A percentile compares a stretch with the other conserved stretches of the same genome.
phyloP scores from a whole-genome alignment of 2,329 filamentous ascomycete species.

The Colletotrichum brevisporum region DNA sequence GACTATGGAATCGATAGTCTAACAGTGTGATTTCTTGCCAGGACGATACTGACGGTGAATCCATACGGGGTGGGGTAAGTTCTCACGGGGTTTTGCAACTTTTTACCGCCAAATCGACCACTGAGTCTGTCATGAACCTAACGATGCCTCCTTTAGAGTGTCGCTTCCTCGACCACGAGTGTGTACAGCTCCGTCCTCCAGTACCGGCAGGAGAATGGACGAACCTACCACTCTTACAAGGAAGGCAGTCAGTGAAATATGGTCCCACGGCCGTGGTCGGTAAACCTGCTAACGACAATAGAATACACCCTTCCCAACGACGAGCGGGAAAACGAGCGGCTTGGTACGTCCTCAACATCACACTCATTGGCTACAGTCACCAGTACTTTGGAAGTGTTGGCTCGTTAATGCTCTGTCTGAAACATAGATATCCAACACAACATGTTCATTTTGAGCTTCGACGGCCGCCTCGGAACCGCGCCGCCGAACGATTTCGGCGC shows the following conservation, averaged over 20 bases:
- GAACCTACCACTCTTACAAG: slow-evolving; percentile 54
- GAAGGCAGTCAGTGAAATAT: slow-evolving; percentile 40
- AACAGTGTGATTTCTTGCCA: no score
- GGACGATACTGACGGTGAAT: neutral
- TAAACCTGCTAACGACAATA: neutral
- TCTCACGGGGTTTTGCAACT: no score
- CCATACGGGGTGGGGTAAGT: neutral
- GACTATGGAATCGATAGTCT: no score
- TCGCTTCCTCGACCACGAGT: slow-evolving; percentile 1
- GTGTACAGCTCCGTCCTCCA: slow-evolving; percentile 21
- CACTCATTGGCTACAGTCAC: no score
- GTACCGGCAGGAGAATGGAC: slow-evolving; percentile 54
- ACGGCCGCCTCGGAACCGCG: slow-evolving; percentile 44
- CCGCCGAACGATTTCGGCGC: slow-evolving; percentile 33
- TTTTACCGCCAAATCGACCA: no score
- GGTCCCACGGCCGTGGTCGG: neutral
- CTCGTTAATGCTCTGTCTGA: neutral
- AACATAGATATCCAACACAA: slow-evolving; percentile 49
- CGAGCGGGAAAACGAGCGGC: slow-evolving; percentile 44
- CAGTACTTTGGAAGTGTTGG: neutral
- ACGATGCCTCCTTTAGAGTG: neutral
- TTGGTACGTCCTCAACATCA: slow-evolving; percentile 19
- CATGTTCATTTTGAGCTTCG: slow-evolving; percentile 45
- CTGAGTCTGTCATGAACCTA: neutral
- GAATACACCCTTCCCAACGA: slow-evolving; percentile 47